Base-by-base conservation (phyloP, 768 basidiomycete genomes). In the Suillus plorans region DNA sequence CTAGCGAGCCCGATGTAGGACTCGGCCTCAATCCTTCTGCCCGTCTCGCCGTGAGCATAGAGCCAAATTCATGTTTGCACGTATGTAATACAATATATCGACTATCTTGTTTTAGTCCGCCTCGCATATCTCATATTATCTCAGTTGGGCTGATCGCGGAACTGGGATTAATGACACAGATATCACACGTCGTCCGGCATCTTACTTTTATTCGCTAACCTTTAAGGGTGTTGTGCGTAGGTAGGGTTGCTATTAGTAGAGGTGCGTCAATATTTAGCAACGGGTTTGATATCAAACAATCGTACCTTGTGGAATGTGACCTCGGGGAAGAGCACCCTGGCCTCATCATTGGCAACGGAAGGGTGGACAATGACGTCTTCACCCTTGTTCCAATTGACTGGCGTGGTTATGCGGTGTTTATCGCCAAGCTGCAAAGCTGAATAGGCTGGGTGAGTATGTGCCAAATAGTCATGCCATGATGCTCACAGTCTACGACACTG, bases 331-430 rank as follows among this genome's bases (percentile, higher is more conserved):
- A 97, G 80, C 66, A 87, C 87, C 82, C 93, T 91, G 31, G 95
- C 95, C 78, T 98, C 92, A 31, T 97, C 94, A 74, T 89, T 89
- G 66, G 81, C 82, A 59, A 98, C 94, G 8, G 82, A 75, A 31
- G 94, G 88, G 75, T 95, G 94, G 52, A 99, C 89, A 73, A 99
- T 97, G 64, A 98, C 95, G 74, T 95, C 90, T 5, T 96, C 90
- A 50, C 95, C 95, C 76, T 89, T 89, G 68, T 89, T 87, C 97
- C 97, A 98, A 86, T 97, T 95, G 63, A 92, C 96, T 25, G 94
- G 94, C 7, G 95, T 97, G 28, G 92, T 92, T 66, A 95, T 83
- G 68, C 84, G 85, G 77, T 92, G 82, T 78, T 89, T 92, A 80
- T 93, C 91, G 53, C 95, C 93, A 63, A 96, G 82, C 76, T 99